Evolutionary conservation across 164 flowering plant genomes (phyloP).

Genomic region (Chimonanthus salicifolius): DNA sequence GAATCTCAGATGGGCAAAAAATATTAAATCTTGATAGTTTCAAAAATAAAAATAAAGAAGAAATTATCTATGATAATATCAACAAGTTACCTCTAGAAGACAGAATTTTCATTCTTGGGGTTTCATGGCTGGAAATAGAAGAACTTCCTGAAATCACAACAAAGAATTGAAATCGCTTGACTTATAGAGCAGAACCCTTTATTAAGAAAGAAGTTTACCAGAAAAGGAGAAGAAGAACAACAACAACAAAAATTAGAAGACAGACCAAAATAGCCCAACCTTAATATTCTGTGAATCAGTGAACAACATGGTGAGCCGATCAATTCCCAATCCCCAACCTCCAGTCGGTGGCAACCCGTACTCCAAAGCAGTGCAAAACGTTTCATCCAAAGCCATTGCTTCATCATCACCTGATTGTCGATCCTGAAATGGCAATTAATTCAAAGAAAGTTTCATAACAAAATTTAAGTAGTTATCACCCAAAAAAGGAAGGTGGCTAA

Average conservation of each 20-base stretch:
- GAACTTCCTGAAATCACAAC: slow-evolving; percentile 58
- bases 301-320: slow-evolving; percentile 76
- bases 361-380: slow-evolving; percentile 83
- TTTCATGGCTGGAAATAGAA: slow-evolving; percentile 91
- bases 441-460: not conserved
- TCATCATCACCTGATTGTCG: slow-evolving; percentile 97
- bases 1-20: not conserved
- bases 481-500: not conserved
- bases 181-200: not conserved
- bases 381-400: slow-evolving; percentile 95
- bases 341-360: slow-evolving; percentile 96
- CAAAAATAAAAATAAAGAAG: too few species aligned
- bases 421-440: slow-evolving; percentile 42
- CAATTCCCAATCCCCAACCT: slow-evolving; percentile 99
- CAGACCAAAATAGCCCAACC: slow-evolving; percentile 30
- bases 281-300: slow-evolving; percentile 95
- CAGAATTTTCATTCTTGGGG: slow-evolving; percentile 68
- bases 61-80: too few species aligned
- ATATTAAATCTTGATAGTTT: too few species aligned
- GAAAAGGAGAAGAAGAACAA: not conserved
- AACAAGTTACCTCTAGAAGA: slow-evolving; percentile 38
- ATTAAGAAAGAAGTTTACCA: not conserved
- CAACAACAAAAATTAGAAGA: not conserved
- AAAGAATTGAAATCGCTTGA: not conserved
- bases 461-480: not conserved